Conservation (phyloP, 1,139 yeast species). For the Hemisphaericaspora lyxosophila region DNA sequence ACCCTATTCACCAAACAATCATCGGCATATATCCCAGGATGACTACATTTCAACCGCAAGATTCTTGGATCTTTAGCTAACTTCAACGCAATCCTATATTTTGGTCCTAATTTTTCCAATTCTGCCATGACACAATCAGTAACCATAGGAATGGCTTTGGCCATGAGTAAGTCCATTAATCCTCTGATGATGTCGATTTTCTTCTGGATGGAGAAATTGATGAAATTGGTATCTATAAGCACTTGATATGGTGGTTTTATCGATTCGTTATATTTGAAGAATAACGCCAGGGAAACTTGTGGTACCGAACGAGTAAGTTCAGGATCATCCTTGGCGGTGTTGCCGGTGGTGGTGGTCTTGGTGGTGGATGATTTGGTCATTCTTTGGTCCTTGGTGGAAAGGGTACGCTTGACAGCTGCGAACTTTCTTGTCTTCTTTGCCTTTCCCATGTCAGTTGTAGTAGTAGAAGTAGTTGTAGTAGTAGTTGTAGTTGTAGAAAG, state of each 20-base stretch:
- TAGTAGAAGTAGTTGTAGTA: neutral
- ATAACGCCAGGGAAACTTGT: constrained; percentile 92
- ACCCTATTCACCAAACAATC: constrained; percentile 93
- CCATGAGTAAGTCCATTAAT: constrained; percentile 92
- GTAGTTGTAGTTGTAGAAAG: too few species aligned
- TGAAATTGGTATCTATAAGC: constrained; percentile 91
- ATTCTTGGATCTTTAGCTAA: constrained; percentile 94
- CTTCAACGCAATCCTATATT: constrained; percentile 86
- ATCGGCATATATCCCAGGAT: constrained; percentile 96
- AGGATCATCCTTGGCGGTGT: constrained; percentile 53
- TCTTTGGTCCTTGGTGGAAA: constrained; percentile 72
- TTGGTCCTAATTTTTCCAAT: constrained; percentile 91
- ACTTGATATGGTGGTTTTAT: constrained; percentile 97
- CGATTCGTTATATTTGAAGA: constrained; percentile 91
- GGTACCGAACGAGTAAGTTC: constrained; percentile 85
- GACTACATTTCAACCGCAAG: constrained; percentile 82
- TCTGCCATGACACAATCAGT: constrained; percentile 99
- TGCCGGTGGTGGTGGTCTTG: constrained; percentile 31
- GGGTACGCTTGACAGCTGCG: constrained; percentile 82
- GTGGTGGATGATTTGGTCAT: constrained; percentile 31
- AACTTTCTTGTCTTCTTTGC: constrained; percentile 95
- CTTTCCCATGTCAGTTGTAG: constrained; percentile 69
- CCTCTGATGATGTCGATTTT: constrained; percentile 91
- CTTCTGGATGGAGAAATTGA: constrained; percentile 93
- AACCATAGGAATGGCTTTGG: constrained; percentile 91